Percentiles rank a stretch among this genome's conserved stretches.
phyloP scores from a whole-genome alignment of 2,329 filamentous ascomycete species.

The Fusarium tricinctum region DNA sequence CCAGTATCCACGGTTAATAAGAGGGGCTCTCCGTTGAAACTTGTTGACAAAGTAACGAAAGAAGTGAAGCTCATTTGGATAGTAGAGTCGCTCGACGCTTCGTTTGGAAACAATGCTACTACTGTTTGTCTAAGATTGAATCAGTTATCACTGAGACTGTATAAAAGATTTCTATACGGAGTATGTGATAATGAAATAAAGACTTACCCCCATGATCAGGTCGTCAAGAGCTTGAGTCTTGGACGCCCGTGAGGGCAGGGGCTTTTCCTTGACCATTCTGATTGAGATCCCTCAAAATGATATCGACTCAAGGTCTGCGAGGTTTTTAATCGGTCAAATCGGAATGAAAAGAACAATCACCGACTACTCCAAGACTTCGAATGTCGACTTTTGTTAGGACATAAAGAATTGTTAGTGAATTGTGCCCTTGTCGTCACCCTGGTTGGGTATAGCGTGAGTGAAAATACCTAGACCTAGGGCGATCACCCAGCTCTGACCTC shows the following conservation, averaged over 20 bases:
- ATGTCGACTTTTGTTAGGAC: constrained; percentile 16
- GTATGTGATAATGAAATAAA: not conserved
- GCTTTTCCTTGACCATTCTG: constrained; percentile 38
- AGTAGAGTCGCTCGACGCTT: constrained; percentile 91
- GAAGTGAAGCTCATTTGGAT: constrained; percentile 81
- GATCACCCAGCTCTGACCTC: not conserved
- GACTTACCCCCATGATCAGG: constrained; percentile 68
- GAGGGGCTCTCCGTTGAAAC: constrained; percentile 83
- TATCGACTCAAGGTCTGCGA: not conserved
- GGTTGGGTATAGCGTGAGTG: constrained; percentile 28
- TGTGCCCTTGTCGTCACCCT: constrained; percentile 17
- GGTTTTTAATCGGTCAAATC: no score
- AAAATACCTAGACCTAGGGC: not conserved
- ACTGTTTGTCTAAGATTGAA: constrained; percentile 77
- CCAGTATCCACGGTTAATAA: constrained; percentile 93
- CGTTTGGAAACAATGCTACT: constrained; percentile 94
- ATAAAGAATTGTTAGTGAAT: constrained; percentile 40
- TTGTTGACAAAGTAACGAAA: constrained; percentile 91
- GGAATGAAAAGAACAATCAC: not conserved
- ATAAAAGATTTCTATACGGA: not conserved
- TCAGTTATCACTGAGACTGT: constrained; percentile 7
- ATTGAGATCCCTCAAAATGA: not conserved
- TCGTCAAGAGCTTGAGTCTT: constrained; percentile 60
- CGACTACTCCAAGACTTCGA: constrained; percentile 1
- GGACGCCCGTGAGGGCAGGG: constrained; percentile 26